Evolutionary conservation across 2,329 filamentous ascomycete genomes (phyloP).

Genomic region (Paecilomyces sp.): DNA sequence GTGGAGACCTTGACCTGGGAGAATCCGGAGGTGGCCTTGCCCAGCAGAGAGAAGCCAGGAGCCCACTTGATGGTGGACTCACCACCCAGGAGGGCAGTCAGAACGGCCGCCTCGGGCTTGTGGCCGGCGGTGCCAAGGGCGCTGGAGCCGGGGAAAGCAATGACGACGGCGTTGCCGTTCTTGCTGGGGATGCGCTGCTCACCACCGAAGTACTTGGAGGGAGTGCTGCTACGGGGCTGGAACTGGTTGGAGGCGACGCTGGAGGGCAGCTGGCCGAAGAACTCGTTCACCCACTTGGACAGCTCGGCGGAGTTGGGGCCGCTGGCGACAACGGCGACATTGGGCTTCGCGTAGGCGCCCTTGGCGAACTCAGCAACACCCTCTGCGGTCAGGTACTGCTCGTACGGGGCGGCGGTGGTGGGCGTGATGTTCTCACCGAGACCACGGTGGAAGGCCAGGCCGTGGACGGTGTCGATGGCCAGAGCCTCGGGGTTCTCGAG

Average conservation of each 20-base stretch:
- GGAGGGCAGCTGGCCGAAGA: conserved; percentile 69
- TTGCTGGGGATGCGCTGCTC: conserved; percentile 81
- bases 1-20: conserved; percentile 64
- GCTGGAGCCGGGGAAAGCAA: conserved; percentile 89
- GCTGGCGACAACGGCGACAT: conserved; percentile 86
- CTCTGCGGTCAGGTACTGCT: conserved; percentile 73
- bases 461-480: conserved; percentile 79
- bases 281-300: conserved; percentile 84
- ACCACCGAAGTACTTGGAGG: conserved; percentile 86
- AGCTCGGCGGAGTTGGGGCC: conserved; percentile 71
- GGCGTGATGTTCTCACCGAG: conserved; percentile 75
- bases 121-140: conserved; percentile 61
- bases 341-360: conserved; percentile 77
- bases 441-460: conserved; percentile 84
- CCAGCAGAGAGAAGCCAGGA: conserved; percentile 81
- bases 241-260: conserved; percentile 43
- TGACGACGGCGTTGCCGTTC: conserved; percentile 72
- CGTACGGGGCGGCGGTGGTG: conserved; percentile 61
- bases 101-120: conserved; percentile 84
- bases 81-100: conserved; percentile 83
- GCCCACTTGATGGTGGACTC: conserved; percentile 93
- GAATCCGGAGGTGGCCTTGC: conserved; percentile 65
- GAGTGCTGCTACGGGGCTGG: conserved; percentile 51
- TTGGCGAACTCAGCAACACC: conserved; percentile 68
- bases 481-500: conserved; percentile 57